phyloP scores from a whole-genome alignment of 2,329 filamentous ascomycete species.

The Plenodomus lindquistii region DNA sequence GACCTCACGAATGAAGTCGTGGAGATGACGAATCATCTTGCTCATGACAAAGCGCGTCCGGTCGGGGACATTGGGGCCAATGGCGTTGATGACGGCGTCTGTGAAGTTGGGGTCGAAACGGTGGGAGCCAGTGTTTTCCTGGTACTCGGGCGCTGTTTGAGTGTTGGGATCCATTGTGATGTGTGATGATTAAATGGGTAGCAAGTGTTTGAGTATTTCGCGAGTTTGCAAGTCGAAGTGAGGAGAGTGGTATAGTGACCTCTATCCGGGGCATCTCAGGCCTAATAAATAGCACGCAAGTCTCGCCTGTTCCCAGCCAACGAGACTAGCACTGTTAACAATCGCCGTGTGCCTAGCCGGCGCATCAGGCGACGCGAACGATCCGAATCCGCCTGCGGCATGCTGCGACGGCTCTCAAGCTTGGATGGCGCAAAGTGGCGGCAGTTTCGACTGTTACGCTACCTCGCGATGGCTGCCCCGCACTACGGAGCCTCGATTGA shows the following conservation, averaged over 20 bases:
- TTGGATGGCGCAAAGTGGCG: slow-evolving; percentile 5
- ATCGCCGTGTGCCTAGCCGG: slow-evolving; percentile 29
- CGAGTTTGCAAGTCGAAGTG: neutral
- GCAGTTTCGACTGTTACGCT: slow-evolving; percentile 26
- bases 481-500: slow-evolving; percentile 36
- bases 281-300: slow-evolving; percentile 21
- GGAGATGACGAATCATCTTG: slow-evolving; percentile 70
- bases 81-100: slow-evolving; percentile 70
- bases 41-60: slow-evolving; percentile 67
- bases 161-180: slow-evolving; percentile 14
- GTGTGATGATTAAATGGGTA: neutral
- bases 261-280: slow-evolving; percentile 9
- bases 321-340: slow-evolving; percentile 23
- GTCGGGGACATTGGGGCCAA: slow-evolving; percentile 69
- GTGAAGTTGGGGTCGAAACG: slow-evolving; percentile 79
- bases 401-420: slow-evolving; percentile 18
- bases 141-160: slow-evolving; percentile 25
- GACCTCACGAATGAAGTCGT: slow-evolving; percentile 78
- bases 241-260: neutral
- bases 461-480: slow-evolving; percentile 23
- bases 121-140: slow-evolving; percentile 26
- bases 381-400: slow-evolving; percentile 20
- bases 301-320: slow-evolving; percentile 11
- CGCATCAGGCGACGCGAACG: slow-evolving; percentile 20
- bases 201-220: neutral